These are phyloP conservation scores for Suillus paluster DNA, from an alignment of 768 basidiomycete genomes.

Conservation along the genomic window DNA sequence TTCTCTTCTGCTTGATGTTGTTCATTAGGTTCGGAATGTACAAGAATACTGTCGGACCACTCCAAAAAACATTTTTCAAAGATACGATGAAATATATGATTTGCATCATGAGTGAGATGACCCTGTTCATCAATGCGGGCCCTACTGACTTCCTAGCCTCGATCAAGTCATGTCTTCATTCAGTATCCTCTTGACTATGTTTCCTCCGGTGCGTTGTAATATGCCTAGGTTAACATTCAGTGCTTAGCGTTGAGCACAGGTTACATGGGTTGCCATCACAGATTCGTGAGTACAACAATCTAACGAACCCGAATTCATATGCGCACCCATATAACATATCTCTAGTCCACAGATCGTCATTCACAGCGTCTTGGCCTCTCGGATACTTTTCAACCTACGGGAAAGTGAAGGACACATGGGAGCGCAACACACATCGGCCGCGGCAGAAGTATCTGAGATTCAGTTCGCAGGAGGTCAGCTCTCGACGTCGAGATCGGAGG, in stretches of 20 bases:
- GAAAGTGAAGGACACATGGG: slow-evolving; percentile 15
- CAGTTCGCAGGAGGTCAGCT: too few relatives aligned
- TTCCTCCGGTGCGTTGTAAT: background rate
- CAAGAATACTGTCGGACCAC: too few relatives aligned
- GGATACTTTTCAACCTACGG: slow-evolving; percentile 34
- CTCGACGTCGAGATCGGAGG: too few relatives aligned
- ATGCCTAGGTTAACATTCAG: background rate
- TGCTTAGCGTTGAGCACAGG: background rate
- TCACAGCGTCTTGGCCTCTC: slow-evolving; percentile 27
- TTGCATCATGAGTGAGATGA: background rate
- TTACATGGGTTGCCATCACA: background rate
- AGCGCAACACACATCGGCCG: too few relatives aligned
- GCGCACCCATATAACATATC: background rate
- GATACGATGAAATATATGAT: background rate
- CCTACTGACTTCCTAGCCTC: background rate
- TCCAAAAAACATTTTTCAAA: background rate
- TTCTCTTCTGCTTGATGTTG: background rate
- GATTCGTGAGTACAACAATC: background rate
- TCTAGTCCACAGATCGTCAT: slow-evolving; percentile 30
- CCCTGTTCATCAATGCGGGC: background rate
- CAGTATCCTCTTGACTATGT: background rate
- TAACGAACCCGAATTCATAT: too few relatives aligned
- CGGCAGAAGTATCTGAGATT: too few relatives aligned
- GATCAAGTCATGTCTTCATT: background rate
- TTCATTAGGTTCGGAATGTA: background rate